Base-by-base conservation (phyloP, 176 grass and related monocot species). In the Luzula sylvatica region DNA sequence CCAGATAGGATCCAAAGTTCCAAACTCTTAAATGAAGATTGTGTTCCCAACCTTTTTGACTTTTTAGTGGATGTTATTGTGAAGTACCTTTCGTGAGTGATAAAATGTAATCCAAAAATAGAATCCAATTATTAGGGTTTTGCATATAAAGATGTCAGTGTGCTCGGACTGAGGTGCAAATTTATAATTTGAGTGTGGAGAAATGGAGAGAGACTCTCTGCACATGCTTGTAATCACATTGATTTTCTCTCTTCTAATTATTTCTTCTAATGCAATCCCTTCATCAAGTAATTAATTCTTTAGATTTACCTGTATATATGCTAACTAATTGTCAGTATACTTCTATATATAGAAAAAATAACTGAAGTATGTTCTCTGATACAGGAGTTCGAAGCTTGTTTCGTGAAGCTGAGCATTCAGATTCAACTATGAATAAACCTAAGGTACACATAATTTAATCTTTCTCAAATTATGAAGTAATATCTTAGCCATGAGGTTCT, bases 191-290 rank as follows among this genome's bases (percentile, higher is more conserved):
- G 17, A 35, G 26, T 64, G 25, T 35, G 14, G 8, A 64, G 65
- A 56, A 73, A 78, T 43, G 56, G 19, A 30, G 59, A 43, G 58
- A 58, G 57, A n/a, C 25, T 64, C 60, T 19, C 2, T 74, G 16
- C 54, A 2, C 15, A 64, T 74, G 30, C 50, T 56, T 46, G n/a
- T 74, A 42, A 64, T 68, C 50, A 53, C 73, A 58, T 20, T 83
- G 1, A 24, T 49, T 41, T 71, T 75, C 47, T 68, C 39, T 29
- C 6, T 71, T 26, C 26, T 55, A 15, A 16, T 78, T 30, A 28
- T 71, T 23, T 46, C 54, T 13, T 82, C 73, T 48, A 67, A 47
- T 62, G 78, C 83, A 24, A 46, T 82, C 50, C 69, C 83, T 54
- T 50, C 67, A 14, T 74, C 83, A 75, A 78, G 83, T 87, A 66